Evolutionary conservation across 257 asterid species (phyloP), one percentile per base, ranked within the genome.

Genomic region (Salvia rosmarinus): DNA sequence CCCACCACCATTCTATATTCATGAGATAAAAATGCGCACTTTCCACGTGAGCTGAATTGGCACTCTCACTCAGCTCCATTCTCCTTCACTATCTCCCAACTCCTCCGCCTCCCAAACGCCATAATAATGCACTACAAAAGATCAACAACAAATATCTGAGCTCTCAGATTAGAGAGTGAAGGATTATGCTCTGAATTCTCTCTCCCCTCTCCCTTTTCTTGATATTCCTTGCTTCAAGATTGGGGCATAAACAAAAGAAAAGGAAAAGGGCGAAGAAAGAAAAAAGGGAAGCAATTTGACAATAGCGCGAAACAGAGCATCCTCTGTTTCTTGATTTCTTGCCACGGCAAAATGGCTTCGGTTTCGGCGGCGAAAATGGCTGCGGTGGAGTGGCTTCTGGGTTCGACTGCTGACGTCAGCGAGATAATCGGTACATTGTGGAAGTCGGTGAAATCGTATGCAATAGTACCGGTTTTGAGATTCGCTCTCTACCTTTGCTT

Each of bases 381-480:
- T 21, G 72, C 60, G 7, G 17, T 54, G 2, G 81, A 77, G 25
- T 80, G 81, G 83, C 54, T 80, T 3, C 19, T 75, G 1, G 78
- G 78, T 0, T 72, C 76, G 16, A 58, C 52, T 14, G 68, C 63
- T 2, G 87, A 79, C 62, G 52, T 83, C 3, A 58, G 51, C 20
- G 72, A 50, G 16, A 79, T 73, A 40, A 52, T 84, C 2, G 81
- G 79, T 66, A 75, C 78, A 37, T 1, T 79, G 7, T 82, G 87
- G 87, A 69, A 51, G 43, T 20, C 66, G 1, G 62, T 72, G 16
- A 85, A 62, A 35, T 75, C 68, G n/a, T 61, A 44, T 6, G 64
- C 79, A 30, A 9, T 88, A n/a, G 89, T 79, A 3, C 90, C 89
- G 37, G 57, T 80, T 23, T 56, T 88, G 73, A 81, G 81, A 65